Base-by-base conservation (phyloP, 2,329 filamentous ascomycete species). In the Trichoderma koningii region DNA sequence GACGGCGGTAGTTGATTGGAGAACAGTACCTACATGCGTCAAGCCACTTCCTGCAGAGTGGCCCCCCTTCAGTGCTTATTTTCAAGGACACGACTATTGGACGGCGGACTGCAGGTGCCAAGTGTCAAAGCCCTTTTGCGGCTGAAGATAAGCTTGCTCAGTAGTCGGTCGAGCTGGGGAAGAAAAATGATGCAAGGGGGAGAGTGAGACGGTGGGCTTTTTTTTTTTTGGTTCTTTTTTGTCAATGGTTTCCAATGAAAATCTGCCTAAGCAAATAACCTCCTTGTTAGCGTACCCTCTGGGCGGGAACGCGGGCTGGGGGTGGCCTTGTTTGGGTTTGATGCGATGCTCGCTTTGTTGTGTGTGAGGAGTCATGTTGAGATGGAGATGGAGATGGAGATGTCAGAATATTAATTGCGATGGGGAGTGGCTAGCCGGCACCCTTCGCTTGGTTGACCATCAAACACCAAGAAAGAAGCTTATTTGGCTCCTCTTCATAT, bases 101-200 rank as follows among this genome's bases (percentile, higher is more conserved):
- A 23, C 50, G 28, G 41, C 23, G 50, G 59, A 5, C 44, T 47
- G 26, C 28, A 63, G 60, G 19, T 14, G 48, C 28, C 28, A 48
- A 42, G 34, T 38, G 34, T 14, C 34, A 14, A 38, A 34, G 10
- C 30, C 30, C 7, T 52, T 53, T 47, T 63, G 60, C 60, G 60
- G 60, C 60, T 63, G 60, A 63, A 55, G 41, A 47, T 53, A 50
- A 7, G 56, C 60, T 63, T 63, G 26, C 30, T n/a, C 17, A 17
- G 57, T 30, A 28, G 23, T 42, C 47, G 30, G 9, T 7, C 28
- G 34, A 52, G 57, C 56, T 60, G 57, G 34, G n/a, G 21, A 3
- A 23, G 21, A 28, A 34, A 5, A 30, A 21, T n/a, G n/a, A 60
- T 60, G 56, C 56, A 60, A 60, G 56, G 57, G 57, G 34, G 14